Base-by-base conservation (phyloP, 306 rosid species). In the Macrotyloma uniflorum region DNA sequence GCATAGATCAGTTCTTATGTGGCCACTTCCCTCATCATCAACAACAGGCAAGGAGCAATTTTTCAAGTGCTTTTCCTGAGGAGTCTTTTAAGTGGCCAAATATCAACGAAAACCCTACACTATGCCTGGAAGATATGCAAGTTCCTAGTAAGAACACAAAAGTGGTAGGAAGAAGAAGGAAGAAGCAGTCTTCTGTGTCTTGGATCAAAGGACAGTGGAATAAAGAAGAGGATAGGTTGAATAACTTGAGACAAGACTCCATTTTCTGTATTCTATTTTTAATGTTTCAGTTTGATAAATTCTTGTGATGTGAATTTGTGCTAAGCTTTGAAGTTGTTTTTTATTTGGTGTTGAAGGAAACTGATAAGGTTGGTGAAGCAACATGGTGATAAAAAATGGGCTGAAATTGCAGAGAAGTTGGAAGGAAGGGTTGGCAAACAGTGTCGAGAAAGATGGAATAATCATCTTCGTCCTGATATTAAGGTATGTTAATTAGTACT, bases 371-470 rank as follows among this genome's bases (percentile, higher is more conserved):
- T 95, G 85, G 99, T 95, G 90, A 90, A 89, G 88, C 89, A 86
- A 81, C 33, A 87, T 83, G 98, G 98, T 18, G 87, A 76, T 54
- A 84, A 88, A 57, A 95, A 93, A 88, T 95, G 98, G 99, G 89
- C 97, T 61, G 89, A 87, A 77, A 87, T 95, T 61, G 93, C 97
- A 13, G 96, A 91, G 76, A 86, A 84, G 35, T 74, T 95, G 80
- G 88, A 72, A 8, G 97, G 96, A 58, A 88, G 99, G 81, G 93
- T 88, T 10, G 99, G 99, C 4, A 92, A 95, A 75, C 99, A 95
- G 77, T 95, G 98, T 68, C 49, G 98, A 8, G 98, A 95, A 83
- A 89, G 98, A 87, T 95, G 98, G 98, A 90, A 91, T 23, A 95
- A 95, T 86, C 99, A 95, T 83, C 80, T 95, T 22, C 87, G 97